Base-by-base conservation (phyloP, 2,329 filamentous ascomycete species). In the Ascochyta rabiei region DNA sequence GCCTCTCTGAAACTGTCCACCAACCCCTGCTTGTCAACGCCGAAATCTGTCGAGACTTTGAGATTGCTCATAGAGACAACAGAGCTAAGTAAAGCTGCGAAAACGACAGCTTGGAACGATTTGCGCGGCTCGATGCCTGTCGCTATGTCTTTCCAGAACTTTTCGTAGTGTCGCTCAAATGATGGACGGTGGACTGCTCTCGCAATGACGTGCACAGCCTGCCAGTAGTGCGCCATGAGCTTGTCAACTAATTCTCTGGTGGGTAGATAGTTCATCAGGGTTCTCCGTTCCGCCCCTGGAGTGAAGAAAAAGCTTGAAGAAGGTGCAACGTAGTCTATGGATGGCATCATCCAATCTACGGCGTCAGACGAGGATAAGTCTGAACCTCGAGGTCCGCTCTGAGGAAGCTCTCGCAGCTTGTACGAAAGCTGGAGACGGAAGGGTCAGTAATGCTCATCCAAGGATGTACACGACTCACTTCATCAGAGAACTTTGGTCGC, bases 81-180 rank as follows among this genome's bases (percentile, higher is more conserved):
- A 0, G 86, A 88, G 35, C 86, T 87, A 62, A 93, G 87, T 75
- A 90, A 80, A 7, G 84, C 83, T 0, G 87, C 85, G 67, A 90
- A 89, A 0, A 91, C 79, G 21, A 91, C 76, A 1, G 88, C 86
- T 70, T 91, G 88, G 12, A 85, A 79, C 4, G 88, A 87, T 18
- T 81, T 76, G 2, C 83, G 77, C 7, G 88, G 88, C 70, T 90
- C 86, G 35, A 83, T 80, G 3, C 84, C 83, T 8, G 79, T 76
- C 9, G 76, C 75, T 30, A 89, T 80, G 38, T 85, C 81, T 4
- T 82, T 80, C 86, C 88, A 90, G 64, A 92, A 90, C 1, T 76
- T 72, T 2, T 80, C 73, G 64, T 91, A 91, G 39, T 86, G 81
- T 16, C 77, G 76, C 67, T 90, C 83, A 54, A 92, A 88, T 0